These are phyloP conservation scores for Aspergillus brunneoviolaceus DNA, from an alignment of 2,329 filamentous ascomycete genomes.

Conservation along the genomic window DNA sequence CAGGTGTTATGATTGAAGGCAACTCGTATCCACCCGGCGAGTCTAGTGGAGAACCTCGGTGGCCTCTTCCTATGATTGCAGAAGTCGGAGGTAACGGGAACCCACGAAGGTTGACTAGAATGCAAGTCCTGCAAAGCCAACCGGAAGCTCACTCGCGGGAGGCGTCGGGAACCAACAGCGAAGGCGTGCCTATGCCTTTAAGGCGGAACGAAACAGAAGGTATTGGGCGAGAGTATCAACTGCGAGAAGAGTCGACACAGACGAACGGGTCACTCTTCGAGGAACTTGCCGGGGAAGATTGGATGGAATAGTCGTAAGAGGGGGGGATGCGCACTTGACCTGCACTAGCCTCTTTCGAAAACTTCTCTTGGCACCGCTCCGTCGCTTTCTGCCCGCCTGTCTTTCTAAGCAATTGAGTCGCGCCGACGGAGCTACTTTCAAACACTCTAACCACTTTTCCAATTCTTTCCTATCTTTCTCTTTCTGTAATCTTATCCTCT, in stretches of 20 bases:
- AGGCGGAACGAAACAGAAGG: slow-evolving; percentile 1
- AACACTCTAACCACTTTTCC: background rate
- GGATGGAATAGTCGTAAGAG: slow-evolving; percentile 30
- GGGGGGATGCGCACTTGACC: slow-evolving; percentile 28
- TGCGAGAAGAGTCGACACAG: slow-evolving; percentile 5
- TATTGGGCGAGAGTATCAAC: slow-evolving; percentile 12
- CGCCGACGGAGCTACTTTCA: background rate
- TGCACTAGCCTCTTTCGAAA: slow-evolving; percentile 25
- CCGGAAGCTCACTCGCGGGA: slow-evolving; percentile 6
- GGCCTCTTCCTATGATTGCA: slow-evolving; percentile 26
- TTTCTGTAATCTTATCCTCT: background rate
- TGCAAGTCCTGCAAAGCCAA: slow-evolving; percentile 26
- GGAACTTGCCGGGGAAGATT: slow-evolving; percentile 29
- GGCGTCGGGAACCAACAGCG: background rate
- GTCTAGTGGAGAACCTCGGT: slow-evolving; percentile 25
- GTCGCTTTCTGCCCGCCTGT: slow-evolving; percentile 7
- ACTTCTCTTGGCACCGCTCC: slow-evolving; percentile 26
- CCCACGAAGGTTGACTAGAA: slow-evolving; percentile 21
- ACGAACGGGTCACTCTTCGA: slow-evolving; percentile 18
- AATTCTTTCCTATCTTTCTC: background rate
- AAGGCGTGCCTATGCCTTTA: background rate
- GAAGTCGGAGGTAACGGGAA: slow-evolving; percentile 31
- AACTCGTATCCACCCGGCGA: slow-evolving; percentile 15
- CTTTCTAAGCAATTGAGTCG: background rate
- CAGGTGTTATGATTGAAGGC: slow-evolving; percentile 4